Evolutionary conservation across 257 asterid species (phyloP).

Genomic region (Apocynum venetum): DNA sequence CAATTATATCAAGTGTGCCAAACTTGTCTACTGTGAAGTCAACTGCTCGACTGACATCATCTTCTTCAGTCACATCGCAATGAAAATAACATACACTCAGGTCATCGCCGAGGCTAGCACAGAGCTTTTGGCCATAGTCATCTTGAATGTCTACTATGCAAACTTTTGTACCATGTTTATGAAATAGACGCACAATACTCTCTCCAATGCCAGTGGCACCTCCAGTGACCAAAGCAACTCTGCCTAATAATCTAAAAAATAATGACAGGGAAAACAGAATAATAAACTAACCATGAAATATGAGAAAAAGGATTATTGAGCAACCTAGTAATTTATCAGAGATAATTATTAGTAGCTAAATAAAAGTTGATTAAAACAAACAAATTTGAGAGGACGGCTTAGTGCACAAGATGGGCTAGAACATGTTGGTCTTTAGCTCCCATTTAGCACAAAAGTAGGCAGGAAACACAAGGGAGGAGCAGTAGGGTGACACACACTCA

Average conservation of each 20-base stretch:
- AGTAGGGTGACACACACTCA: background rate
- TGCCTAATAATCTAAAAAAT: conserved; percentile 58
- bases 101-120: conserved; percentile 33
- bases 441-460: background rate
- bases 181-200: conserved; percentile 69
- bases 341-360: background rate
- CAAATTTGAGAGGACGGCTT: background rate
- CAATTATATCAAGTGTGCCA: conserved; percentile 81
- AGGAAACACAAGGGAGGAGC: background rate
- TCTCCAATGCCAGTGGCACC: conserved; percentile 93
- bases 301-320: background rate
- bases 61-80: conserved; percentile 75
- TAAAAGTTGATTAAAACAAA: background rate
- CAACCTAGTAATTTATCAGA: background rate
- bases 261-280: conserved; percentile 1
- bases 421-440: background rate
- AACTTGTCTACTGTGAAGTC: conserved; percentile 58
- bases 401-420: background rate
- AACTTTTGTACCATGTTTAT: conserved; percentile 79
- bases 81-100: conserved; percentile 35
- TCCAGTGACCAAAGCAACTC: conserved; percentile 86
- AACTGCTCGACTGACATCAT: conserved; percentile 59
- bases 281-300: background rate
- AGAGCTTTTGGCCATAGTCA: conserved; percentile 43
- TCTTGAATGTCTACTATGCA: conserved; percentile 76